Evolutionary conservation across 169 alveolate genomes (phyloP), one percentile per base, ranked within the genome.

Genomic region (Cryptosporidium parvum): DNA sequence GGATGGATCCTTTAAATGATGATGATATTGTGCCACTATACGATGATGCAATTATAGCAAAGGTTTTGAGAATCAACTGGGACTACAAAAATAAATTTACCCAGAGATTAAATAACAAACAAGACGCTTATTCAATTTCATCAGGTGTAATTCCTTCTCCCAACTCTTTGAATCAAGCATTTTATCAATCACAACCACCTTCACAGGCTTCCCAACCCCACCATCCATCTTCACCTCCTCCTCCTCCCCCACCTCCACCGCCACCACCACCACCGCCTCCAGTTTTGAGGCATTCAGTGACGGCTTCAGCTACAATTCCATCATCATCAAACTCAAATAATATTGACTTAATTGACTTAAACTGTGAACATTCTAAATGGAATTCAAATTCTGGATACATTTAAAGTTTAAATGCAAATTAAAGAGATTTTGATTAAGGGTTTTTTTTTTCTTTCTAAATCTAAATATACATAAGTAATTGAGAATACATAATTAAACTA

Each of bases 1-100:
- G 89, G 89, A 61, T 80, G 89, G 89, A 80, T 80, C 89, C 75
- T 39, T 45, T 37, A 65, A 42, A 35, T 10, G 89, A 80, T 59
- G 89, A 80, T 45, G 89, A 80, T 23, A 62, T 42, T 39, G 65
- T 29, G 23, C 89, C 89, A 23, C 42, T 65, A 39, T 80, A 61
- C n/a, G 68, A 65, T 62, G 89, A 65, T 62, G 61, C 75, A 21
- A 80, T 80, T 1, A 37, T 80, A n/a, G 35, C 89, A 33, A 80
- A 80, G 8, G 89, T 80, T 33, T 26, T 80, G 29, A 80, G 89
- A 26, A n/a, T 80, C 10, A 16, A 44, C n/a, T 80, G 89, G 89
- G 89, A 80, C 16, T 39, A 9, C 31, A 80, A 62, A 3, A 18
- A 37, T 51, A 61, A 53, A 45, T 23, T n/a, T 44, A 21, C 16